Percentiles rank a stretch among this genome's conserved stretches.
Conservation (phyloP, 371 early-diverging fungal species). For the Entomophthora muscae region DNA sequence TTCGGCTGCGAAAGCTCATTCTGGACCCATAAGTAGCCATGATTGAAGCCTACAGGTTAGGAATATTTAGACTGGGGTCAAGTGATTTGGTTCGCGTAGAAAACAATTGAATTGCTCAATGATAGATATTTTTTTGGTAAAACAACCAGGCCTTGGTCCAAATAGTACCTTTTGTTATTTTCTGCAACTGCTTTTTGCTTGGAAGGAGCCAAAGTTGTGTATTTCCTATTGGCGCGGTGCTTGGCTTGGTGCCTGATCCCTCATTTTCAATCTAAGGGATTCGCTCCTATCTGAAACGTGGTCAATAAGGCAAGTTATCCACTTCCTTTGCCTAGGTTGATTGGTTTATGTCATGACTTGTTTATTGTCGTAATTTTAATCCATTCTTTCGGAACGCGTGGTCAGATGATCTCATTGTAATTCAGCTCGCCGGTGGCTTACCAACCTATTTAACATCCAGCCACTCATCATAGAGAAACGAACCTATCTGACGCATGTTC, state of each 20-base stretch:
- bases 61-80: background rate
- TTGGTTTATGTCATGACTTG: background rate
- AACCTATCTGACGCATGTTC: too few relatives aligned
- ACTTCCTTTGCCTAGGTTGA: background rate
- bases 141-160: background rate
- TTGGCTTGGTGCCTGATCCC: background rate
- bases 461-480: too few relatives aligned
- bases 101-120: background rate
- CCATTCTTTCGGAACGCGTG: background rate
- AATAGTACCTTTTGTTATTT: background rate
- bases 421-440: too few relatives aligned
- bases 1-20: constrained; percentile 56
- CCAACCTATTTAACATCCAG: too few relatives aligned
- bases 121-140: background rate
- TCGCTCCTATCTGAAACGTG: background rate
- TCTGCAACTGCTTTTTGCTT: background rate
- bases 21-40: background rate
- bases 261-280: background rate
- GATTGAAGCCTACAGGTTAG: background rate
- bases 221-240: background rate
- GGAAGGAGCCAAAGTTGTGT: background rate
- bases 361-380: background rate
- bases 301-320: background rate
- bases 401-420: too few relatives aligned
- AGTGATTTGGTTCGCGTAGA: background rate